Evolutionary conservation across 2,329 filamentous ascomycete genomes (phyloP), one percentile per base, ranked within the genome.

Genomic region (Lasiodiplodia citricola): DNA sequence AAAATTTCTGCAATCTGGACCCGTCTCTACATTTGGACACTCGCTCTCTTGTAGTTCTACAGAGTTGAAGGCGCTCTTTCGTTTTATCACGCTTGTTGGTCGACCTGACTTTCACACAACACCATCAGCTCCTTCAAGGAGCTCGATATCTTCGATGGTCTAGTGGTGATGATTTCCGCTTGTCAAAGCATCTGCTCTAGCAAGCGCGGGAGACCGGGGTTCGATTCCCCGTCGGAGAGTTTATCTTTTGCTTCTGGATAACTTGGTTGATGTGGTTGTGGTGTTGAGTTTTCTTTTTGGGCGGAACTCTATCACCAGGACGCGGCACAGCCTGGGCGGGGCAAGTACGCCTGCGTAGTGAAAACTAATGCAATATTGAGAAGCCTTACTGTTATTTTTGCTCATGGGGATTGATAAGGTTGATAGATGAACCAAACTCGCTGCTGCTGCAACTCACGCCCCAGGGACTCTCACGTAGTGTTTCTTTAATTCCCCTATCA

Each of bases 171-270:
- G 57, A 60, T 60, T 60, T 60, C 57, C 57, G 57, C 57, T 60
- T 60, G 57, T 60, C 57, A 60, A 28, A 44, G 14, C 56, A 38
- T 2, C 11, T 50, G 38, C 6, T 38, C 4, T 52, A 8, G 60
- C 64, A 73, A 70, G 70, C 73, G 72, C 73, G 69, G 73, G 73
- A 76, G 74, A 73, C 75, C 73, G 72, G 74, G 72, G 73, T 77
- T 75, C 75, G 72, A 76, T 73, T 74, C 74, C 72, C 70, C 72
- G 72, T 64, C 70, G 64, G 68, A 71, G 69, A 69, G 69, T 67
- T 28, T 66, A 64, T 68, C 58, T 57, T 50, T 50, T 47, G 54
- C 54, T 56, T 8, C 18, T 37, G 54, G 4, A 28, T 28, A 28
- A 5, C 28, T 28, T 28, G 28, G 28, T 28, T 28, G 25, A 7